Evolutionary conservation across 2,329 filamentous ascomycete species (phyloP).

Genomic region (Fonsecaea nubica): DNA sequence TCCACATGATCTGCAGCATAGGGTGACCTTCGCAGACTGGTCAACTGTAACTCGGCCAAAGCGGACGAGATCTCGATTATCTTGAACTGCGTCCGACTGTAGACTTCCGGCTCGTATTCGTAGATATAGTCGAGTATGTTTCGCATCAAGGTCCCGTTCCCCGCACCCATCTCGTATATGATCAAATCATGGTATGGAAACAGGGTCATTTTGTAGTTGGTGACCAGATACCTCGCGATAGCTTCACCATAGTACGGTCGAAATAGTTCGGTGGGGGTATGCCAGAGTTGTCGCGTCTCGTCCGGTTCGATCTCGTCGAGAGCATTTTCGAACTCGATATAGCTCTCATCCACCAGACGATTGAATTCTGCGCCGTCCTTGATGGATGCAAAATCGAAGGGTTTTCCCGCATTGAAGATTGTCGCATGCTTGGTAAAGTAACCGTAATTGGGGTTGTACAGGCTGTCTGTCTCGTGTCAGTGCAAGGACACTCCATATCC

Average conservation of each 20-base stretch:
- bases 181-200: constrained; percentile 97
- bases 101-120: constrained; percentile 85
- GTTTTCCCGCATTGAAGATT: constrained; percentile 90
- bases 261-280: constrained; percentile 97
- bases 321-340: constrained; percentile 86
- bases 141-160: constrained; percentile 95
- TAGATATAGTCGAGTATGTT: constrained; percentile 98
- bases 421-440: constrained; percentile 97
- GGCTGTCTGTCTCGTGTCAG: constrained; percentile 67
- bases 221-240: constrained; percentile 91
- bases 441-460: constrained; percentile 93
- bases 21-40: constrained; percentile 69
- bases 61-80: constrained; percentile 93
- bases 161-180: constrained; percentile 98
- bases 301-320: constrained; percentile 76
- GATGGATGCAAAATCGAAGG: constrained; percentile 84
- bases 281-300: constrained; percentile 90
- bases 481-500: not conserved
- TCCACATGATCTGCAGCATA: constrained; percentile 76
- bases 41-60: constrained; percentile 76
- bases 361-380: constrained; percentile 88
- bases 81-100: constrained; percentile 89
- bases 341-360: constrained; percentile 74
- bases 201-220: constrained; percentile 91
- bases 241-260: constrained; percentile 96